Percentiles rank a stretch among this genome's conserved stretches.
Evolutionary conservation across 306 rosid genomes (phyloP).

Genomic region (Betula pendula): DNA sequence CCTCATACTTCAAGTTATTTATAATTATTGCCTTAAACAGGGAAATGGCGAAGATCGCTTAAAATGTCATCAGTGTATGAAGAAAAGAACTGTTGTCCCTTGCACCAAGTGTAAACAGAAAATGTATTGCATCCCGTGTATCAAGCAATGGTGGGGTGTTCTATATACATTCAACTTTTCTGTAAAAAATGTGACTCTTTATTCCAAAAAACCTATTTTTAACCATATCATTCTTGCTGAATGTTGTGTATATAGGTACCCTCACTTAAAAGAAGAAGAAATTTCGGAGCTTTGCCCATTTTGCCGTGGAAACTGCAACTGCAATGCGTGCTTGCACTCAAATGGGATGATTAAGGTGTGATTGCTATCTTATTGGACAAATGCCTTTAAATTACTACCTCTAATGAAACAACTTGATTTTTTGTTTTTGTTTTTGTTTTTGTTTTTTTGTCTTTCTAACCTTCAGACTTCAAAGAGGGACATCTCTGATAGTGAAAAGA

Average conservation of each 20-base stretch:
- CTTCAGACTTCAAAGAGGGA: constrained; percentile 61
- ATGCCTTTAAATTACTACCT: constrained; percentile 15
- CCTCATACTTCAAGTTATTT: constrained; percentile 14
- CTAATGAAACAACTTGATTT: background rate
- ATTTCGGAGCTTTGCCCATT: constrained; percentile 61
- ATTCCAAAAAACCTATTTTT: background rate
- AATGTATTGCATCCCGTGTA: constrained; percentile 63
- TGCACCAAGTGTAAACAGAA: constrained; percentile 57
- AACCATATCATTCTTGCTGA: constrained; percentile 22
- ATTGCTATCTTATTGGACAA: constrained; percentile 7
- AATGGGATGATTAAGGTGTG: constrained; percentile 64
- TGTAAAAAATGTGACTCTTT: background rate
- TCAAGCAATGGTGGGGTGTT: constrained; percentile 59
- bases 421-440: background rate
- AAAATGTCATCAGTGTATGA: constrained; percentile 78
- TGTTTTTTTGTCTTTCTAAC: constrained; percentile 4
- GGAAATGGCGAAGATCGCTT: constrained; percentile 26
- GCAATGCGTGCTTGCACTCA: constrained; percentile 70
- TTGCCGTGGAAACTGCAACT: constrained; percentile 73
- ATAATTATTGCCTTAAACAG: constrained; percentile 33
- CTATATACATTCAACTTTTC: constrained; percentile 7
- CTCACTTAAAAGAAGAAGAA: constrained; percentile 52
- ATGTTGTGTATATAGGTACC: constrained; percentile 52
- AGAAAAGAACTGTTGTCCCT: constrained; percentile 40
- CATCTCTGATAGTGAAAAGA: constrained; percentile 43